Base-by-base conservation (phyloP, 768 basidiomycete genomes). In the Suillus occidentalis region DNA sequence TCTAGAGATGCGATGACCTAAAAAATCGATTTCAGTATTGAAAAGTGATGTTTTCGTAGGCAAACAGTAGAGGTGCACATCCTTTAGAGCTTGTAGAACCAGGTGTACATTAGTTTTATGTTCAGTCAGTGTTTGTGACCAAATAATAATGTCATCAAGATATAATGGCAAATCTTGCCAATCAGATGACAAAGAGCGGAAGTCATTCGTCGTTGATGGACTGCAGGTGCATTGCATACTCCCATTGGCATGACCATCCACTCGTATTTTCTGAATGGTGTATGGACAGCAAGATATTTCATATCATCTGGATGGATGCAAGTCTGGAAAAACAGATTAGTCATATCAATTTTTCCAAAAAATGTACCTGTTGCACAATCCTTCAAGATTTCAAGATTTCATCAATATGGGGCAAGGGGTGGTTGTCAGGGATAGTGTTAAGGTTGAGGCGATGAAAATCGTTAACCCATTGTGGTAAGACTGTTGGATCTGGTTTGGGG, bases 281-380 rank as follows among this genome's bases (percentile, higher is more conserved):
- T 84, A 0, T 66, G 40, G 20, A 83, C 80, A 0, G 81, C 82
- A 0, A 79, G 82, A 13, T 73, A 68, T 12, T 65, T 58, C 4
- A 79, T 65, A 40, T 69, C 55, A 10, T 71, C 66, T 1, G 60
- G 61, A n/a, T 66, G 59, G 0, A 73, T 63, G 1, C 57, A 50
- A 2, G 66, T 67, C 34, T 68, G 67, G 16, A 72, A 62, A 31
- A 62, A 62, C 1, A 2, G 4, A 18, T 62, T 62, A 31, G 61
- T 62, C 61, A 62, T 62, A 37, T 62, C 61, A 6, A 52, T 36
- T 12, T 52, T 62, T 2, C 25, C 61, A 28, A 40, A 40, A 14
- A 40, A 40, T 14, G 14, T 40, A 14, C 40, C 14, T 2, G 2
- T 13, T 0, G 40, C 25, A 37, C 68, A 70, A 57, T 67, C 60